phyloP scores from a whole-genome alignment of 495 filamentous ascomycete species.

The Tetracladium setigerum region DNA sequence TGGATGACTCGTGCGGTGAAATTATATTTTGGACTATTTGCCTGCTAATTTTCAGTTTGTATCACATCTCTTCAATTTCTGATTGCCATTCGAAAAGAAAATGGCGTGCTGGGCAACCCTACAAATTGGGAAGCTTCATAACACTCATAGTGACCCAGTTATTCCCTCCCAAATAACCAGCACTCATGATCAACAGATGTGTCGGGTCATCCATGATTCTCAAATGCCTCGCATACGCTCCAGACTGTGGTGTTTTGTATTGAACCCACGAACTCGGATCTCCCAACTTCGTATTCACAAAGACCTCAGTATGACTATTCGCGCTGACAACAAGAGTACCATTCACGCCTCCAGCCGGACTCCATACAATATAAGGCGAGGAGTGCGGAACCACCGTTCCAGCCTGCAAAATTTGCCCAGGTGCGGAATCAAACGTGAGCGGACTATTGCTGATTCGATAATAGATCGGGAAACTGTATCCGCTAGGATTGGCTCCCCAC shows the following conservation, averaged over 20 bases:
- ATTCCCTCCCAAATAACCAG: conserved; percentile 28
- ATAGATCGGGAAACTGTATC: conserved; percentile 45
- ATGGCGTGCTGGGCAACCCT: too few species aligned
- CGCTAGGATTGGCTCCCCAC: conserved; percentile 35
- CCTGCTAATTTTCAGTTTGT: too few species aligned
- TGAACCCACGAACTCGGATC: conserved; percentile 46
- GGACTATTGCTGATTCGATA: conserved; percentile 41
- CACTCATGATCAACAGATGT: conserved; percentile 36
- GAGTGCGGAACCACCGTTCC: conserved; percentile 43
- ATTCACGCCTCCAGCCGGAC: conserved; percentile 42
- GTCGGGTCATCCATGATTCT: conserved; percentile 31
- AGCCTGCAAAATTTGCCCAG: conserved; percentile 34
- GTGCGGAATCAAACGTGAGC: conserved; percentile 38
- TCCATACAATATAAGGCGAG: conserved; percentile 50
- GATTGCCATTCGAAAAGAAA: too few species aligned
- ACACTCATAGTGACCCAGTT: conserved; percentile 36
- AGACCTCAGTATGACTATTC: conserved; percentile 43
- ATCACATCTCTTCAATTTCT: too few species aligned
- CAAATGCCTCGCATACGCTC: conserved; percentile 44
- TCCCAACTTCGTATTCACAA: conserved; percentile 49
- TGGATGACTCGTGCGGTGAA: too few species aligned
- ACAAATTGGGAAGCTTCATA: conserved; percentile 8
- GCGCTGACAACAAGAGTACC: conserved; percentile 52
- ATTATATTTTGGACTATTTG: too few species aligned
- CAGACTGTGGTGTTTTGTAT: conserved; percentile 36